Base-by-base conservation (phyloP, 257 asterid genomes). In the Solanum ossicruentum region DNA sequence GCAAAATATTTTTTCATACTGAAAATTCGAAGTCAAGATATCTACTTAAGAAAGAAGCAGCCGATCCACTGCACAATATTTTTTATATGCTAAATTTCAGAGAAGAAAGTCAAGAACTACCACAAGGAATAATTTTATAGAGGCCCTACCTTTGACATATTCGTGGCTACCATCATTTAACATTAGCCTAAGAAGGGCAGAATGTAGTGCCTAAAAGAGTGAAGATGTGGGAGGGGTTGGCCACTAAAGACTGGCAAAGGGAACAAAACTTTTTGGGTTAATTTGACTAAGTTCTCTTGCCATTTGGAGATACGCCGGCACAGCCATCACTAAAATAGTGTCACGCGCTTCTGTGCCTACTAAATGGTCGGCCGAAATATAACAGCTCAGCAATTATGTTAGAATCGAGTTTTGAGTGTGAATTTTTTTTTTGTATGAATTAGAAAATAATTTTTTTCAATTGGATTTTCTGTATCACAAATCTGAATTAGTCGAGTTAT, bases 401-500 rank as follows among this genome's bases (percentile, higher is more conserved):
- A 32, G 36, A 32, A 3, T 32, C 0, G 66, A 58, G 3, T 58
- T 9, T 4, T 58, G 12, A 0, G 21, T 58, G 9, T 58, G 7
- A 17, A 56, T 2, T 0, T 0, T 0, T 3, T 57, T 1, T 20
- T 57, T 18, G 2, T 56, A 56, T 28, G 36, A 32, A 32, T 32
- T 32, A 32, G 1, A 18, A 21, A 18, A 12, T 1, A 0, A 0
- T 57, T 18, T 57, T 21, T 8, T 21, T 18, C 0, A 8, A 4
- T 18, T 18, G 1, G 0, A 8, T 5, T 0, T 58, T 20, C 1
- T 20, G 3, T 1, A 3, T 0, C 0, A 7, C 0, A 58, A 58
- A 58, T 58, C 0, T 20, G 9, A 58, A 58, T 58, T 58, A 58
- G 1, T 36, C 1, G 41, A 36, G 3, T 32, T 32, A 32, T 32